Evolutionary conservation across 805 yeast species (phyloP).

Genomic region (Brettanomyces nanus): DNA sequence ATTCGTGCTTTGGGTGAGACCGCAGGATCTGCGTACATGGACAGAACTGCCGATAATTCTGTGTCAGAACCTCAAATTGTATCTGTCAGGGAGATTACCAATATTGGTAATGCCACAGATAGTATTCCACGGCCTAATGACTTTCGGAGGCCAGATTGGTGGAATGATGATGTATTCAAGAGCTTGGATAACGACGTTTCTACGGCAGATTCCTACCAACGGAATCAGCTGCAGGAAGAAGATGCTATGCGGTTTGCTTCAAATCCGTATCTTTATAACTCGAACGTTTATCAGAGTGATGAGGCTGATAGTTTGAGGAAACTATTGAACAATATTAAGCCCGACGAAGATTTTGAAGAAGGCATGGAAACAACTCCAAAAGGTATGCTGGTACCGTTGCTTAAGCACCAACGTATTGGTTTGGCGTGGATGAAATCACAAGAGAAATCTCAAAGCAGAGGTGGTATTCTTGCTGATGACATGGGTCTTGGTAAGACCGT

Average conservation of each 20-base stretch:
- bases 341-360: slow-evolving; percentile 40
- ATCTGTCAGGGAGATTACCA: neutral
- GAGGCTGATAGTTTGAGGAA: slow-evolving; percentile 18
- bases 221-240: too few species aligned
- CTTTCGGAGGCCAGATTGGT: too few species aligned
- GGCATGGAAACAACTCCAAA: slow-evolving; percentile 60
- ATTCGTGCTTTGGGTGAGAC: neutral
- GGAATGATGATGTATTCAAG: neutral
- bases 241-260: too few species aligned
- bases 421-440: slow-evolving; percentile 69
- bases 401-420: slow-evolving; percentile 74
- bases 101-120: neutral
- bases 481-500: slow-evolving; percentile 80
- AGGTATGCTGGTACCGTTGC: slow-evolving; percentile 37
- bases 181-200: neutral
- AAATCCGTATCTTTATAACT: too few species aligned
- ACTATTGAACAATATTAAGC: slow-evolving; percentile 34
- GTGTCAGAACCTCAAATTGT: neutral
- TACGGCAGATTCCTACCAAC: neutral
- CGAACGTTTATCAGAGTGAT: slow-evolving; percentile 3
- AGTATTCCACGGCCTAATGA: neutral
- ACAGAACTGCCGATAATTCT: too few species aligned
- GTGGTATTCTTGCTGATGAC: slow-evolving; percentile 74
- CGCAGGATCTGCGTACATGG: too few species aligned
- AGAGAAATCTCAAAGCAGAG: slow-evolving; percentile 52